Conservation (phyloP, 1,284 basidiomycete genomes). For the Irpex sp. region DNA sequence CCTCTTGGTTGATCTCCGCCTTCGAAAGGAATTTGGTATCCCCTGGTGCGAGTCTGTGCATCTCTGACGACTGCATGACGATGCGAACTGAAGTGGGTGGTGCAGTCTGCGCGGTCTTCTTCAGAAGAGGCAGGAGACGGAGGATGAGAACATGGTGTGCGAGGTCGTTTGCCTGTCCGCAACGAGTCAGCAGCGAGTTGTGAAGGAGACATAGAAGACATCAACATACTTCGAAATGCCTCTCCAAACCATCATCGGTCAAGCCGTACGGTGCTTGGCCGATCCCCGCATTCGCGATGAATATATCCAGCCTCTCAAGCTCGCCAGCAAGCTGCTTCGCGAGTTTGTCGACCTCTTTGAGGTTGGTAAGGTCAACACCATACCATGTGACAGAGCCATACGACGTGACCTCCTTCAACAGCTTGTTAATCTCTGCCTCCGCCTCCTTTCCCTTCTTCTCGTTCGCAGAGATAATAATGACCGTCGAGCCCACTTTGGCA, state of each 20-base stretch:
- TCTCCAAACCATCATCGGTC: conserved; percentile 26
- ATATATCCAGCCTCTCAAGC: conserved; percentile 25
- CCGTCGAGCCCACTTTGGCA: conserved; percentile 21
- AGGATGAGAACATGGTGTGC: conserved; percentile 27
- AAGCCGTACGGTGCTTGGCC: conserved; percentile 26
- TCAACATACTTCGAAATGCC: conserved; percentile 24
- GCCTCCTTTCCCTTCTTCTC: conserved; percentile 25
- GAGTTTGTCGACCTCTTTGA: conserved; percentile 24
- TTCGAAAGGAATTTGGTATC: conserved; percentile 24
- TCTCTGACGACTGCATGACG: conserved; percentile 29
- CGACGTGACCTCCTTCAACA: conserved; percentile 69
- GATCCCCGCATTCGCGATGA: conserved; percentile 29
- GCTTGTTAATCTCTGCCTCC: conserved; percentile 35
- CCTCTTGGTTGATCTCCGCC: conserved; percentile 26
- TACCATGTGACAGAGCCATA: conserved; percentile 32
- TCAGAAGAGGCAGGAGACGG: conserved; percentile 26
- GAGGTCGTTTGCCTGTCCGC: conserved; percentile 27
- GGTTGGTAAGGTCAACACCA: conserved; percentile 22
- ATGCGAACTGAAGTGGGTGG: conserved; percentile 26
- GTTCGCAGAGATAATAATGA: conserved; percentile 27
- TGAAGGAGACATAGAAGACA: background rate
- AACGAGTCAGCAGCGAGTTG: background rate
- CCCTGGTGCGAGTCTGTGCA: conserved; percentile 23
- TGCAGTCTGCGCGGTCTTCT: conserved; percentile 24
- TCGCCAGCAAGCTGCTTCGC: conserved; percentile 22